Conservation (phyloP, 148 eudicot species). For the Vaccinium corymbosum region DNA sequence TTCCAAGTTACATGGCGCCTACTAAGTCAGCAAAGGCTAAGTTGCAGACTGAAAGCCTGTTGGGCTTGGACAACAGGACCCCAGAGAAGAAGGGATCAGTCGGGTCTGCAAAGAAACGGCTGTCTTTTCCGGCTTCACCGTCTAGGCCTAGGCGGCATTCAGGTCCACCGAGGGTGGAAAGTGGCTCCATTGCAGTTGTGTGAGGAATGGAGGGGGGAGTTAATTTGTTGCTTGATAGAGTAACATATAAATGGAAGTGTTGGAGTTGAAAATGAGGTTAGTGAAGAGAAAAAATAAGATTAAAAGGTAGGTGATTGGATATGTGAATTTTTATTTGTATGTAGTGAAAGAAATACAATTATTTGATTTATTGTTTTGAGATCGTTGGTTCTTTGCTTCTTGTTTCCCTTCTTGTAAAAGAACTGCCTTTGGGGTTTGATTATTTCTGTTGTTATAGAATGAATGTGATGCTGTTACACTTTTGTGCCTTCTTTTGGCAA, state of each 20-base stretch:
- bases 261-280: background rate
- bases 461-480: conserved; percentile 4
- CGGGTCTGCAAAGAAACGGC: conserved; percentile 57
- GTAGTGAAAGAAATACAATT: background rate
- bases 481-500: background rate
- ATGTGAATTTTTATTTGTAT: background rate
- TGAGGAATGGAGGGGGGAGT: conserved; percentile 14
- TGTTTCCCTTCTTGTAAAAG: background rate
- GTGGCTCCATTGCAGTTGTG: conserved; percentile 9
- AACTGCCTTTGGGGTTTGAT: background rate
- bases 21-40: conserved; percentile 77
- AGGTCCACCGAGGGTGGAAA: conserved; percentile 43
- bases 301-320: conserved; percentile 8
- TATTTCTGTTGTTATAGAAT: background rate
- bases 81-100: conserved; percentile 46
- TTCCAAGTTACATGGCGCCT: conserved; percentile 86
- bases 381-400: background rate
- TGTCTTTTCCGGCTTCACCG: conserved; percentile 66
- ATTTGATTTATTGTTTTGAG: conserved; percentile 15
- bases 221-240: conserved; percentile 1
- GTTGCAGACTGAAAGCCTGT: conserved; percentile 38
- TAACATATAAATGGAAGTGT: background rate
- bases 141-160: conserved; percentile 60
- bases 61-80: conserved; percentile 41
- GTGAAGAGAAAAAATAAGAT: conserved; percentile 6